Base-by-base conservation (phyloP, 148 eudicot genomes). In the Chenopodium suecicum region DNA sequence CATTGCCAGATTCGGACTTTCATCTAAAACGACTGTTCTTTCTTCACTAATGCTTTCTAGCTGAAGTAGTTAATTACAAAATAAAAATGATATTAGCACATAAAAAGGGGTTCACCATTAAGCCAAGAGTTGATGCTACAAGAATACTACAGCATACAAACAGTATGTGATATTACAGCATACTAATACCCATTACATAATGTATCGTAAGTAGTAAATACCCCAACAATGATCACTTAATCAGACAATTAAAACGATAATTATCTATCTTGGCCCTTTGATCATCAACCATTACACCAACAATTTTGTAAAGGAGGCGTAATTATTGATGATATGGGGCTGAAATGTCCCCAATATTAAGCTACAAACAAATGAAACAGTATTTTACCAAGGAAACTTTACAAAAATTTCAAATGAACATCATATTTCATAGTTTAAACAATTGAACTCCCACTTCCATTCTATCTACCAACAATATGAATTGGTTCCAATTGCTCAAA, bases 1-100 rank as follows among this genome's bases (percentile, higher is more conserved):
- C 47, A 44, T 37, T n/a, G 81, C 70, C 56, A 82, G 76, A 78
- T 74, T 85, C 41, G 78, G 83, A 66, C 50, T 86, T 82, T 79
- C 86, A 73, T 83, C 88, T 19, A 58, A 63, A 68, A 84, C 83
- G 46, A 88, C 79, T 13, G 91, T 75, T 71, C 89, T 75, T 78
- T 94, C 90, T 78, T 97, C 99, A 78, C 90, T 81, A 67, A 94
- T 94, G 88, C 95, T 90, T 86, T 89, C 94, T 76, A 96, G 83
- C 99, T 96, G 89, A 25, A 78, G 76, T 0, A 77, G 27, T 19
- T 46, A 67, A 29, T 66, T 78, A 14, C 71, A 81, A 23, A 73
- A 65, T 17, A 17, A 23, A 54, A 31, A 10, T 63, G 14, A 84
- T 63, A 76, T 76, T 13, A 71, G 37, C 75, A 73, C 47, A 77